Conservation (phyloP, 2,329 filamentous ascomycete genomes). For the Kalaharituber pfeilii region DNA sequence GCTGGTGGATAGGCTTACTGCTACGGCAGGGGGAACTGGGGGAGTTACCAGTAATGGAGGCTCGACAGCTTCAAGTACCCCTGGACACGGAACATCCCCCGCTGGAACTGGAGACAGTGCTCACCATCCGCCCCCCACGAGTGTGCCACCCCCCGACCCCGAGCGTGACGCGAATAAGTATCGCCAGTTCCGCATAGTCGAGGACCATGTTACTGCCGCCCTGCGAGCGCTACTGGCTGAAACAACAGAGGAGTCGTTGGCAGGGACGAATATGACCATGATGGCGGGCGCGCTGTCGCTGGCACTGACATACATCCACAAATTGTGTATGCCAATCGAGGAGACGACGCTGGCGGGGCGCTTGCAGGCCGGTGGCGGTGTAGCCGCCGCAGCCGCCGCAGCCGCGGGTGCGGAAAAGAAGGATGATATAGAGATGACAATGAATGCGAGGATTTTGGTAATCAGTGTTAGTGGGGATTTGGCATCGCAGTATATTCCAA, state of each 20-base stretch:
- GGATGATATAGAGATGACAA: slow-evolving; percentile 22
- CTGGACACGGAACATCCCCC: slow-evolving; percentile 21
- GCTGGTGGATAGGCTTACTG: not conserved
- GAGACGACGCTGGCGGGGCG: slow-evolving; percentile 30
- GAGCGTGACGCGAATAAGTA: slow-evolving; percentile 53
- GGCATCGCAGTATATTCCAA: slow-evolving; percentile 81
- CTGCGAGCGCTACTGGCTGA: slow-evolving; percentile 53
- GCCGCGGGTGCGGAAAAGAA: slow-evolving; percentile 17
- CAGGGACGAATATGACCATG: slow-evolving; percentile 53
- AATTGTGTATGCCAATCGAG: slow-evolving; percentile 49
- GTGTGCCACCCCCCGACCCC: slow-evolving; percentile 10
- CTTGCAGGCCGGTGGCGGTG: slow-evolving; percentile 24
- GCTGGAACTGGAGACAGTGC: slow-evolving; percentile 22
- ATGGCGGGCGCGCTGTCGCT: slow-evolving; percentile 82
- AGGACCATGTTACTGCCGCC: slow-evolving; percentile 58
- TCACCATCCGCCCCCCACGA: slow-evolving; percentile 32
- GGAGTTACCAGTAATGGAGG: slow-evolving; percentile 31
- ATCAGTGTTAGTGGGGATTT: slow-evolving; percentile 79
- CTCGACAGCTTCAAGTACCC: slow-evolving; percentile 28
- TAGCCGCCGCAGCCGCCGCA: slow-evolving; percentile 24
- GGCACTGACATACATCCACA: slow-evolving; percentile 79
- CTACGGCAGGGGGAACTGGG: not conserved
- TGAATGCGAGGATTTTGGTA: slow-evolving; percentile 73
- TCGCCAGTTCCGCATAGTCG: slow-evolving; percentile 74
- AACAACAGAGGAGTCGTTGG: slow-evolving; percentile 48